phyloP scores from a whole-genome alignment of 1,139 yeast species.

The Geotrichum siamense region DNA sequence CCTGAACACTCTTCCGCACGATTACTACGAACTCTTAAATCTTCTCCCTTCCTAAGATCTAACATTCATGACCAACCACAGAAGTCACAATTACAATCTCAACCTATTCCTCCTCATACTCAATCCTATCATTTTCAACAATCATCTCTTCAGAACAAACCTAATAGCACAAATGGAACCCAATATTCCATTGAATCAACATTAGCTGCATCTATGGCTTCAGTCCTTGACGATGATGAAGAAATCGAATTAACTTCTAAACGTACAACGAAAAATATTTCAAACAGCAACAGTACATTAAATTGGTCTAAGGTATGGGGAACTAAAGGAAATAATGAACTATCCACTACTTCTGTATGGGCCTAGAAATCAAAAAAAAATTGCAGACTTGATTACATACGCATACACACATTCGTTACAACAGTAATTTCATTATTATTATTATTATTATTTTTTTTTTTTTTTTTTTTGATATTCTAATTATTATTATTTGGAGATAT shows the following conservation, averaged over 20 bases:
- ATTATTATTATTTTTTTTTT: too few species aligned
- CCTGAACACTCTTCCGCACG: background rate
- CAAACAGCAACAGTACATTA: background rate
- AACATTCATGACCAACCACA: slow-evolving; percentile 1
- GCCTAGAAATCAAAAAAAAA: slow-evolving; percentile 5
- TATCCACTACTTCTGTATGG: slow-evolving; percentile 13
- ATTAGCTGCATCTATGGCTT: slow-evolving; percentile 1
- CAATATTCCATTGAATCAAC: slow-evolving; percentile 6
- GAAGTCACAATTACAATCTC: background rate
- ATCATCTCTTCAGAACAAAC: too few species aligned
- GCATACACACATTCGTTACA: too few species aligned
- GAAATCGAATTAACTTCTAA: slow-evolving; percentile 4
- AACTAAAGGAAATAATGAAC: slow-evolving; percentile 2
- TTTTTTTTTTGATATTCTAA: too few species aligned
- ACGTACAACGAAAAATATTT: background rate
- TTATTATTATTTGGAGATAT: too few species aligned
- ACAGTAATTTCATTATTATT: too few species aligned
- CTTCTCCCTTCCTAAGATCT: slow-evolving; percentile 13
- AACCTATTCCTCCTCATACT: slow-evolving; percentile 2
- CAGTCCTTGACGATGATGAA: slow-evolving; percentile 5
- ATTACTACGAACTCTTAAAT: slow-evolving; percentile 3
- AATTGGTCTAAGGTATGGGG: slow-evolving; percentile 16
- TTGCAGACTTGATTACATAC: too few species aligned
- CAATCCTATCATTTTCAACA: slow-evolving; percentile 13
- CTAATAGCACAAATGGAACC: slow-evolving; percentile 4